Evolutionary conservation across 495 filamentous ascomycete genomes (phyloP).

Genomic region (Filosporella fistucella): DNA sequence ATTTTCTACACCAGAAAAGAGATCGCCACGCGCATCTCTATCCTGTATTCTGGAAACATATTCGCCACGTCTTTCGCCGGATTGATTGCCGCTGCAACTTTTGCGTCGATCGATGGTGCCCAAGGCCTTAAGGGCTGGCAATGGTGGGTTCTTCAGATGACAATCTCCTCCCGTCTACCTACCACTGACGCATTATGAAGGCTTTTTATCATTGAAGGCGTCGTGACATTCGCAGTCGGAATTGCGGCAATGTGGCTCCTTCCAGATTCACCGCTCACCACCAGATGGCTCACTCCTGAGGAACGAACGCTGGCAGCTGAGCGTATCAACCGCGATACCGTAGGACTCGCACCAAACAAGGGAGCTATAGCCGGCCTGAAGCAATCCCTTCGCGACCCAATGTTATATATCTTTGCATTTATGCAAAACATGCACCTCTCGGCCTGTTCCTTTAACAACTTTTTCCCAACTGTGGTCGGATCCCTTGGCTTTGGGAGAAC

Average conservation of each 20-base stretch:
- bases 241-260: constrained; percentile 39
- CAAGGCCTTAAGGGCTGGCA: constrained; percentile 26
- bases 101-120: constrained; percentile 25
- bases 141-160: constrained; percentile 8
- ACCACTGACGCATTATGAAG: constrained; percentile 1
- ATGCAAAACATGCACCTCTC: constrained; percentile 18
- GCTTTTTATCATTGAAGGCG: constrained; percentile 24
- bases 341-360: constrained; percentile 6
- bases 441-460: constrained; percentile 17
- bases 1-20: constrained; percentile 50
- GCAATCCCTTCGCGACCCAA: constrained; percentile 3
- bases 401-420: constrained; percentile 7
- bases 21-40: constrained; percentile 36
- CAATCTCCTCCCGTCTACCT: background rate
- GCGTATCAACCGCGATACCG: constrained; percentile 17
- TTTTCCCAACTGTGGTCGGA: constrained; percentile 8
- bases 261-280: constrained; percentile 49
- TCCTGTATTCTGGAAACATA: constrained; percentile 39
- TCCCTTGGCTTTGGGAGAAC: constrained; percentile 14
- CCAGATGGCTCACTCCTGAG: constrained; percentile 43
- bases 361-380: constrained; percentile 7
- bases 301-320: constrained; percentile 44
- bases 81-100: constrained; percentile 41
- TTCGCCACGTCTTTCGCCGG: constrained; percentile 41
- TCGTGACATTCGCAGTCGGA: constrained; percentile 31